Conservation (phyloP, 169 alveolate genomes). For the Cryptosporidium viatorum region DNA sequence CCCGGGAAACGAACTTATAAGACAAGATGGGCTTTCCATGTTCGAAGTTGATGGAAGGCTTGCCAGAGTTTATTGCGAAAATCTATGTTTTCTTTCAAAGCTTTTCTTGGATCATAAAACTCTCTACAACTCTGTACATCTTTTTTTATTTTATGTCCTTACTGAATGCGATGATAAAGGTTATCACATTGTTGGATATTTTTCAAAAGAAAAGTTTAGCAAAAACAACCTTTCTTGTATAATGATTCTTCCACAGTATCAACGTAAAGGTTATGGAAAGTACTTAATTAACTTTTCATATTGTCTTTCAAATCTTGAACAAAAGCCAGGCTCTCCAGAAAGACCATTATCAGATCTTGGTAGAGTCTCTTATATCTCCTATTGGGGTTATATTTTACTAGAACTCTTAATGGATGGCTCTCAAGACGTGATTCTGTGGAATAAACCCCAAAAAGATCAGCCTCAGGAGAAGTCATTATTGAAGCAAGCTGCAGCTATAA, state of each 20-base stretch:
- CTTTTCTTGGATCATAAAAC: slow-evolving; percentile 97
- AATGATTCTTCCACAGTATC: slow-evolving; percentile 86
- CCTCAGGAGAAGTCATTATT: slow-evolving; percentile 4
- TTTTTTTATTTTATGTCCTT: slow-evolving; percentile 94
- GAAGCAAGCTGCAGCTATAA: slow-evolving; percentile 31
- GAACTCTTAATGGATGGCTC: slow-evolving; percentile 69
- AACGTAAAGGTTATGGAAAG: slow-evolving; percentile 92
- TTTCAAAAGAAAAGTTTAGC: slow-evolving; percentile 87
- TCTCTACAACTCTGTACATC: slow-evolving; percentile 86
- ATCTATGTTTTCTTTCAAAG: slow-evolving; percentile 94
- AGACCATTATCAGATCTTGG: slow-evolving; percentile 98
- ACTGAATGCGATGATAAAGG: slow-evolving; percentile 92
- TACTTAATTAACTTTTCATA: slow-evolving; percentile 89
- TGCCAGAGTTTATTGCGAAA: slow-evolving; percentile 95
- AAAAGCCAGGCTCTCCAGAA: slow-evolving; percentile 97
- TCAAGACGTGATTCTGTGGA: slow-evolving; percentile 56
- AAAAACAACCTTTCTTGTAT: slow-evolving; percentile 85
- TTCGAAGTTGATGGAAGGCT: slow-evolving; percentile 96
- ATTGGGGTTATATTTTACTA: slow-evolving; percentile 93
- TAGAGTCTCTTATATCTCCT: slow-evolving; percentile 93
- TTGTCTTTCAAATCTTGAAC: slow-evolving; percentile 92
- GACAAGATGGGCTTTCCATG: slow-evolving; percentile 92
- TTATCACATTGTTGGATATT: slow-evolving; percentile 89
- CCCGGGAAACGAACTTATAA: slow-evolving; percentile 98
- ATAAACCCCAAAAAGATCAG: slow-evolving; percentile 16